phyloP scores from a whole-genome alignment of 225 moss, liverwort and hornwort species.

The Sphagnum tenellum region DNA sequence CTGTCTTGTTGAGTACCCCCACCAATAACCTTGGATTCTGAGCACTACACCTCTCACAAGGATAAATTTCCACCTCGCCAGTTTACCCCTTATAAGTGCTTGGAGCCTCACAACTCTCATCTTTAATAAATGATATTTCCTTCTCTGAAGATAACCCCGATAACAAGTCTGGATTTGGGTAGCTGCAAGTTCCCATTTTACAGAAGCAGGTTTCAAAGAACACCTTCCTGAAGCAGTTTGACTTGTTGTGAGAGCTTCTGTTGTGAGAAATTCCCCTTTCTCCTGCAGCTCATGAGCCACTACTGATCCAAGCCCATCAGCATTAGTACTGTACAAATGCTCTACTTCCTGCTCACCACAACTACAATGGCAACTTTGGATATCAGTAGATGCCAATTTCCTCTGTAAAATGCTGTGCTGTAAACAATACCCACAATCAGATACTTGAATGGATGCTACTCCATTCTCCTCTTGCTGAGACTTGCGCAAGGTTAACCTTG shows the following conservation, averaged over 20 bases:
- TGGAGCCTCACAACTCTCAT: slow-evolving; percentile 17
- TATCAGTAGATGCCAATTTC: no score
- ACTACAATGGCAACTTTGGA: no score
- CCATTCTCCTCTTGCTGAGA: background rate
- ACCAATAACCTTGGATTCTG: slow-evolving; percentile 27
- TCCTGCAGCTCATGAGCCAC: no score
- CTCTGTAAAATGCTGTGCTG: no score
- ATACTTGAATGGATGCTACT: slow-evolving; percentile 14
- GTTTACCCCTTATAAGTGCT: slow-evolving; percentile 18
- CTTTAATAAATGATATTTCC: background rate
- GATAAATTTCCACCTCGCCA: slow-evolving; percentile 11
- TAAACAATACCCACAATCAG: background rate
- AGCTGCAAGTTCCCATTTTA: slow-evolving; percentile 12
- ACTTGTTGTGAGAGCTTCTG: slow-evolving; percentile 8
- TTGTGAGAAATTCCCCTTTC: no score
- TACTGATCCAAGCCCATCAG: no score
- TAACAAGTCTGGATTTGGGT: slow-evolving; percentile 1
- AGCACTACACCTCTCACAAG: slow-evolving; percentile 11
- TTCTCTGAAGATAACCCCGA: slow-evolving; percentile 20
- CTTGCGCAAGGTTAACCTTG: background rate
- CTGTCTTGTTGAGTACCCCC: slow-evolving; percentile 12
- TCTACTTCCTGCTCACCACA: no score
- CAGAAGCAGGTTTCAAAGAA: slow-evolving; percentile 1
- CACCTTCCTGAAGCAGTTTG: slow-evolving; percentile 25
- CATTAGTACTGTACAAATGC: no score